A percentile compares a stretch with the other conserved stretches of the same genome.
Conservation (phyloP, 169 alveolate species). For the Cryptosporidium sp. region DNA sequence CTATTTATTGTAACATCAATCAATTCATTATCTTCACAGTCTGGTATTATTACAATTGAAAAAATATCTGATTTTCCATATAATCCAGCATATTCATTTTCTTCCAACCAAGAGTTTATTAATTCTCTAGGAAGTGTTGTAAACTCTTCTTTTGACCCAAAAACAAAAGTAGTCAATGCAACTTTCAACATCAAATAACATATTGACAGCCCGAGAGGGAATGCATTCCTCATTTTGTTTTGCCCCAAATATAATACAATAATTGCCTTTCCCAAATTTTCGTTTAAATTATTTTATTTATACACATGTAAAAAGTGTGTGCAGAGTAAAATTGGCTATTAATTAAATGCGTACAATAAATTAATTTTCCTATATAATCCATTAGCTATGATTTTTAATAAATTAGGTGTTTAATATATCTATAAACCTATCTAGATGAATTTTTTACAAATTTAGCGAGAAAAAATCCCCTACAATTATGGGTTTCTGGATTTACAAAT, state of each 20-base stretch:
- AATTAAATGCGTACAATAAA: neutral
- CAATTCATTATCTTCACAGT: constrained; percentile 52
- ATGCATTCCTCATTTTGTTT: constrained; percentile 13
- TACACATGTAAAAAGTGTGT: constrained; percentile 8
- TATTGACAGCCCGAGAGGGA: neutral
- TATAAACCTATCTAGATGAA: neutral
- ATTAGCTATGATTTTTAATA: neutral
- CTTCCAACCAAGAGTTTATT: constrained; percentile 19
- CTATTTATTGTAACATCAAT: constrained; percentile 45
- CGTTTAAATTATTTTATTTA: neutral
- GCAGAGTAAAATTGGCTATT: constrained; percentile 5
- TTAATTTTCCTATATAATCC: neutral
- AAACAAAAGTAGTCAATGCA: constrained; percentile 32
- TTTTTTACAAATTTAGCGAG: constrained; percentile 73
- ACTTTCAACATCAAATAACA: constrained; percentile 15
- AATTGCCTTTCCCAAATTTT: neutral
- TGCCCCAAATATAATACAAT: neutral
- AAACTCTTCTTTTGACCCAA: constrained; percentile 35
- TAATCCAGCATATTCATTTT: constrained; percentile 32
- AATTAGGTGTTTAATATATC: neutral
- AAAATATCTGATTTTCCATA: constrained; percentile 38
- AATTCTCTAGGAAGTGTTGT: constrained; percentile 29
- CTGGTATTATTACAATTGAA: constrained; percentile 34
- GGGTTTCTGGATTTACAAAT: constrained; percentile 59
- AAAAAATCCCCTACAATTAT: constrained; percentile 81